Evolutionary conservation across 2,329 filamentous ascomycete genomes (phyloP).

Genomic region (Gnomoniopsis sp.): DNA sequence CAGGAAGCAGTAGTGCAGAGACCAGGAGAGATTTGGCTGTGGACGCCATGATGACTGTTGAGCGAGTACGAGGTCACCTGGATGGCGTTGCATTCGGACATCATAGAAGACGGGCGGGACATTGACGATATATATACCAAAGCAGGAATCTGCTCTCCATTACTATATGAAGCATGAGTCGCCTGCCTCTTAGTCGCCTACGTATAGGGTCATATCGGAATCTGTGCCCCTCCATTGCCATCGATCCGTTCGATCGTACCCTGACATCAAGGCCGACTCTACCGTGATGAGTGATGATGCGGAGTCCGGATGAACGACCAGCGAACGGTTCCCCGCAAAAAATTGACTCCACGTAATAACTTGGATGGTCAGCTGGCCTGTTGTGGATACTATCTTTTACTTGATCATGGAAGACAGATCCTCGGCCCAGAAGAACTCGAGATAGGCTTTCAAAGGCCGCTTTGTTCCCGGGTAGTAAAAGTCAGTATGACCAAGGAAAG

Average conservation of each 20-base stretch:
- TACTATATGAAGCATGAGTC: not conserved
- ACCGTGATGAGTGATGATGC: not conserved
- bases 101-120: not conserved
- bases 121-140: not conserved
- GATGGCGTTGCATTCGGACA: not conserved
- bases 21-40: slow-evolving; percentile 10
- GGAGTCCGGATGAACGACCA: not conserved
- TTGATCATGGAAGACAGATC: not conserved
- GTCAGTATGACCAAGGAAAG: not conserved
- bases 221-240: not conserved
- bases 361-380: not conserved
- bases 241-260: not conserved
- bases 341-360: not conserved
- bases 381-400: not conserved
- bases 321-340: not conserved
- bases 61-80: not conserved
- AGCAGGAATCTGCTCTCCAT: not conserved
- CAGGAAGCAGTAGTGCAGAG: slow-evolving; percentile 12
- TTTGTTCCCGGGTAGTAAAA: not conserved
- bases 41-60: slow-evolving; percentile 2
- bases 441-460: not conserved
- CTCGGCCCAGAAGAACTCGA: not conserved
- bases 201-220: not conserved
- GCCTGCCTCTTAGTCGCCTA: not conserved
- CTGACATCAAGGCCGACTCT: too few species aligned